Conservation (phyloP, 257 asterid genomes). For the Capsicum rhomboideum region DNA sequence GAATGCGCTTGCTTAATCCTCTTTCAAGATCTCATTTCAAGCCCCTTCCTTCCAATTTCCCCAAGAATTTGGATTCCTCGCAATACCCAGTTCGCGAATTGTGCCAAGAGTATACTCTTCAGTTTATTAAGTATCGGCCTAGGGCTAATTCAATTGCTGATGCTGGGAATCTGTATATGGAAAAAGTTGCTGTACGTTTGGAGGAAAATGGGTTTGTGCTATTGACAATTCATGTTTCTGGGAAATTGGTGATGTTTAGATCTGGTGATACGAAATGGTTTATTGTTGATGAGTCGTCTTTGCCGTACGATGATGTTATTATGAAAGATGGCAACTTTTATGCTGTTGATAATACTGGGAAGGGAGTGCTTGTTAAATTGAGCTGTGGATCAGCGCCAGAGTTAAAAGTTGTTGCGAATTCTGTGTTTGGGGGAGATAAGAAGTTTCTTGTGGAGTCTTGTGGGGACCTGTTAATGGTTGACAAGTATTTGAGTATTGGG, state of each 20-base stretch:
- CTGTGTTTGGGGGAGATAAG: constrained; percentile 69
- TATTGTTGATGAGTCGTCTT: constrained; percentile 44
- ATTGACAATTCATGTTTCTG: constrained; percentile 62
- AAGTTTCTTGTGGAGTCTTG: constrained; percentile 62
- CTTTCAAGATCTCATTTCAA: constrained; percentile 40
- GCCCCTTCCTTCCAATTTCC: constrained; percentile 50
- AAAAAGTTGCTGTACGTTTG: constrained; percentile 56
- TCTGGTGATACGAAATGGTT: constrained; percentile 72
- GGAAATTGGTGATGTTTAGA: constrained; percentile 58
- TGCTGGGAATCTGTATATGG: constrained; percentile 75
- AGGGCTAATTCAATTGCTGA: constrained; percentile 63
- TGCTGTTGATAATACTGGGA: constrained; percentile 65
- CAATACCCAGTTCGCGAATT: constrained; percentile 42
- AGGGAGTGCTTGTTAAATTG: constrained; percentile 38
- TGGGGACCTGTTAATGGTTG: constrained; percentile 63
- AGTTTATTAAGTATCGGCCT: constrained; percentile 62
- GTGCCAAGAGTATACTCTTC: constrained; percentile 60
- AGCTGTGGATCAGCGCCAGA: constrained; percentile 15
- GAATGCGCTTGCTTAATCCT: constrained; percentile 54
- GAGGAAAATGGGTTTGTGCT: constrained; percentile 33
- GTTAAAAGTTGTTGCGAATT: constrained; percentile 31
- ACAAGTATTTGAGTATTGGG: constrained; percentile 54
- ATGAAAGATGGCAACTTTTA: constrained; percentile 40
- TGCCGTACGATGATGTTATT: constrained; percentile 74
- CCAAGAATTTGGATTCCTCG: constrained; percentile 32